Base-by-base conservation (phyloP, 345 rosid genomes). In the Syzygium aqueum region DNA sequence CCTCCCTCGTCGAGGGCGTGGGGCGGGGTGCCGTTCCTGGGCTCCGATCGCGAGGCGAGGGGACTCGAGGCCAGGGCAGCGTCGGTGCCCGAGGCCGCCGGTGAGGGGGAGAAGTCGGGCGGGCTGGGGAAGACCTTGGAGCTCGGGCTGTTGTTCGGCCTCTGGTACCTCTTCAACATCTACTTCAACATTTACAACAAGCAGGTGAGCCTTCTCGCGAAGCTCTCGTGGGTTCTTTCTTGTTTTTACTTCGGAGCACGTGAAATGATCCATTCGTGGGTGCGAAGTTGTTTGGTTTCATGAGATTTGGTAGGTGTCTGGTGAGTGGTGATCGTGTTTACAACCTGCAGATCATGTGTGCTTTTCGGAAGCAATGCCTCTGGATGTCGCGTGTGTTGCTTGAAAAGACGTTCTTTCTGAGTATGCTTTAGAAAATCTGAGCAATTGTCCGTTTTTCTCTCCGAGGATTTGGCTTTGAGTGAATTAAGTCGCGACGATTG, bases 161-260 rank as follows among this genome's bases (percentile, higher is more conserved):
- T 96, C 23, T 98, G 99, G 99, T 94, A 90, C 89, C 88, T 97
- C 84, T 96, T 97, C 90, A 97, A 97, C 87, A 97, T 97, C 91
- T 96, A 96, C 98, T 97, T 97, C 97, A 97, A 97, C 90, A 97
- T 97, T 86, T 97, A 97, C 91, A 97, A 97, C 92, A 97, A 97
- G 87, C 99, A 96, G 99, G 99, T 97, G 49, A 37, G 8, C 61
- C 53, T 59, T 6, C 85, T 37, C 16, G 33, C 49, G 49, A 73
- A 73, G 49, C 82, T 37, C 49, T 83, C 43, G 27, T 53, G 46
- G 57, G 43, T 25, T 86, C 21, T 67, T 85, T 0, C 53, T 19
- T 25, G 37, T 49, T 43, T 9, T 43, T 0, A 28, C 28, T 37
- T 27, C 52, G n/a, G 43, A 5, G 19, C 23, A 51, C 49, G 46